These are phyloP conservation scores for Pisolithus marmoratus DNA, from an alignment of 768 basidiomycete genomes.

Conservation along the genomic window DNA sequence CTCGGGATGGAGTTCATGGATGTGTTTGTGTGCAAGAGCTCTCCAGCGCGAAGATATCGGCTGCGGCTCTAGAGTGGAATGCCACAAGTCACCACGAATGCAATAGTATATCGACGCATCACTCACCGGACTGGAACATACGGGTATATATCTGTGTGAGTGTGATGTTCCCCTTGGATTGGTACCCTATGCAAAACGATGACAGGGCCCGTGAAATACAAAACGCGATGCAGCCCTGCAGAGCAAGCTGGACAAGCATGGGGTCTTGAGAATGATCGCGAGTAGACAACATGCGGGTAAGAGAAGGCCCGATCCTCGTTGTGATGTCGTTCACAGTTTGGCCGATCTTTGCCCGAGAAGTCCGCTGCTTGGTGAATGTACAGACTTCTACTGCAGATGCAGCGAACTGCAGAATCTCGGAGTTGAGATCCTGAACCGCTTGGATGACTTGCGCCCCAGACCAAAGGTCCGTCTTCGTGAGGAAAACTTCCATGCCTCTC, in stretches of 20 bases:
- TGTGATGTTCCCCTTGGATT: conserved; percentile 61
- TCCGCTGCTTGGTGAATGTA: conserved; percentile 41
- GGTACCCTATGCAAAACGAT: conserved; percentile 70
- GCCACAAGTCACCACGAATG: conserved; percentile 10
- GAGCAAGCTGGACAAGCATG: conserved; percentile 67
- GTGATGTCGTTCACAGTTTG: conserved; percentile 57
- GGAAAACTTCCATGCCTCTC: conserved; percentile 57
- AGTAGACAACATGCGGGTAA: conserved; percentile 54
- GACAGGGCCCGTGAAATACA: conserved; percentile 64
- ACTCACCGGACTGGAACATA: conserved; percentile 50
- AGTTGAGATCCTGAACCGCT: conserved; percentile 73
- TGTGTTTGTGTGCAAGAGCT: conserved; percentile 62
- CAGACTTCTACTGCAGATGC: conserved; percentile 69
- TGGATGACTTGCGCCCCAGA: conserved; percentile 76
- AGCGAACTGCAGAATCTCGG: conserved; percentile 75
- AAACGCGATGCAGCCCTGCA: conserved; percentile 65
- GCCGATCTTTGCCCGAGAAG: conserved; percentile 35
- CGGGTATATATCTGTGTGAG: conserved; percentile 56
- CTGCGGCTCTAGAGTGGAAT: conserved; percentile 51
- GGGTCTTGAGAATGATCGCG: conserved; percentile 73
- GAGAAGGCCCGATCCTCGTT: conserved; percentile 55
- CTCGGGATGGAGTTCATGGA: conserved; percentile 62
- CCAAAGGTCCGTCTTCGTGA: conserved; percentile 70
- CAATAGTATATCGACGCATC: background rate
- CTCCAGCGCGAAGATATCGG: conserved; percentile 77